A percentile compares a stretch with the other conserved stretches of the same genome.
Conservation (phyloP, 176 grass and related monocot species). For the Carex scoparia region DNA sequence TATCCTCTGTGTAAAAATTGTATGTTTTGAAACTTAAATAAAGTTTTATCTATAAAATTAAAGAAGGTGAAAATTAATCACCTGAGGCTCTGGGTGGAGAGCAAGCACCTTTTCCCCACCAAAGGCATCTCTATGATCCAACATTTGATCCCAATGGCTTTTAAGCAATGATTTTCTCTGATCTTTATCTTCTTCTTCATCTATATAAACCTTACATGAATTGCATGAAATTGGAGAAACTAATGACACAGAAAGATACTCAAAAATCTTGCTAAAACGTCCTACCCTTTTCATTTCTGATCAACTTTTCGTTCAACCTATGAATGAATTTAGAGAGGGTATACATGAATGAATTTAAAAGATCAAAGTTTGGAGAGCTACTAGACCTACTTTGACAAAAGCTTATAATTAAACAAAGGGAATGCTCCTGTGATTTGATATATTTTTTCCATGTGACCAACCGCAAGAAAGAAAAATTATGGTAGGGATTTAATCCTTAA, state of each 20-base stretch:
- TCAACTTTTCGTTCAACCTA: background rate
- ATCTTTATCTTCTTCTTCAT: conserved; percentile 33
- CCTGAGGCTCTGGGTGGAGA: conserved; percentile 52
- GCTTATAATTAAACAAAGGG: background rate
- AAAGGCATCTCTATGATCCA: conserved; percentile 38
- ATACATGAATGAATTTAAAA: background rate
- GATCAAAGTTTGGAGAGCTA: conserved; percentile 12
- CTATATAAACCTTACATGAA: conserved; percentile 16
- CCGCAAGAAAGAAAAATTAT: background rate
- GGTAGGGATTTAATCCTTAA: background rate
- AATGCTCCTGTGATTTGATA: conserved; percentile 1
- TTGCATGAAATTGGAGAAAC: conserved; percentile 25
- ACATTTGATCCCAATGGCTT: conserved; percentile 61
- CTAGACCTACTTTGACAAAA: conserved; percentile 27
- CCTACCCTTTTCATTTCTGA: conserved; percentile 38
- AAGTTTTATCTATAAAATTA: background rate
- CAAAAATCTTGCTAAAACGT: conserved; percentile 38
- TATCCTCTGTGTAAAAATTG: too few relatives aligned
- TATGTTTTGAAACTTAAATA: too few relatives aligned
- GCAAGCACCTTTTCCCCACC: conserved; percentile 35
- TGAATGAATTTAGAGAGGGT: background rate
- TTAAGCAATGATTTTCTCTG: conserved; percentile 60
- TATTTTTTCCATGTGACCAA: conserved; percentile 24
- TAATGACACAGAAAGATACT: conserved; percentile 33
- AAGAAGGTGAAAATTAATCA: background rate